Evolutionary conservation across 192 early-diverging fungal genomes (phyloP).

Genomic region (Entomortierella lignicola): DNA sequence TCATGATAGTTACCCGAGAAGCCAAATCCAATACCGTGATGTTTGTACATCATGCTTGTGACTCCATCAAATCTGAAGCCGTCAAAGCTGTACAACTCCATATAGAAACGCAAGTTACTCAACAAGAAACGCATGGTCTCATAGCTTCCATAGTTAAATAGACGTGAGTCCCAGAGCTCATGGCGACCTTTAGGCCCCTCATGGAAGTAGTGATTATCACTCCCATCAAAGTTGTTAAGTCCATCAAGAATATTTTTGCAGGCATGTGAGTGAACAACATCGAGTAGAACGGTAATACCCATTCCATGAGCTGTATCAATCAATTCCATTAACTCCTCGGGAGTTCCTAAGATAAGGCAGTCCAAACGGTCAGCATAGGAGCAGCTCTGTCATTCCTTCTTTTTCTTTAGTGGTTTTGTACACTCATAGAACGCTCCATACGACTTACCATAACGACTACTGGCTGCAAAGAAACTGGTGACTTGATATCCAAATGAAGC

Average conservation of each 20-base stretch:
- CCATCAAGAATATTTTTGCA: constrained; percentile 96
- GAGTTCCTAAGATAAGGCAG: constrained; percentile 63
- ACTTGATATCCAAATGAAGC: constrained; percentile 99
- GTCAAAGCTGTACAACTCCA: constrained; percentile 91
- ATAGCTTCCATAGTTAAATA: constrained; percentile 96
- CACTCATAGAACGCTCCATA: background rate
- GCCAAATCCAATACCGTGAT: constrained; percentile 94
- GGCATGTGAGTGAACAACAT: constrained; percentile 97
- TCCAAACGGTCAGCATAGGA: background rate
- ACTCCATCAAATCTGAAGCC: constrained; percentile 99
- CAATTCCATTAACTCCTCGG: constrained; percentile 92
- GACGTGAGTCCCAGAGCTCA: constrained; percentile 92
- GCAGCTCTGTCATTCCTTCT: no score
- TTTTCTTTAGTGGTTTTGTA: background rate
- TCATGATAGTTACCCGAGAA: constrained; percentile 95
- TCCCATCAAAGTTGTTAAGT: constrained; percentile 95
- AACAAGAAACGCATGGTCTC: constrained; percentile 94
- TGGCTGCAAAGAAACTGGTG: constrained; percentile 95
- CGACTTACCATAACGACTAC: constrained; percentile 82
- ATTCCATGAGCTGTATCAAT: constrained; percentile 92
- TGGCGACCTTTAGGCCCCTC: constrained; percentile 85
- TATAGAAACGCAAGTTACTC: constrained; percentile 95
- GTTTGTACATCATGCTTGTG: constrained; percentile 95
- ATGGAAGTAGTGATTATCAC: constrained; percentile 98
- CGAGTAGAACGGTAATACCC: constrained; percentile 89